Base-by-base conservation (phyloP, 805 yeast species). In the Nakazawaea pomicola region DNA sequence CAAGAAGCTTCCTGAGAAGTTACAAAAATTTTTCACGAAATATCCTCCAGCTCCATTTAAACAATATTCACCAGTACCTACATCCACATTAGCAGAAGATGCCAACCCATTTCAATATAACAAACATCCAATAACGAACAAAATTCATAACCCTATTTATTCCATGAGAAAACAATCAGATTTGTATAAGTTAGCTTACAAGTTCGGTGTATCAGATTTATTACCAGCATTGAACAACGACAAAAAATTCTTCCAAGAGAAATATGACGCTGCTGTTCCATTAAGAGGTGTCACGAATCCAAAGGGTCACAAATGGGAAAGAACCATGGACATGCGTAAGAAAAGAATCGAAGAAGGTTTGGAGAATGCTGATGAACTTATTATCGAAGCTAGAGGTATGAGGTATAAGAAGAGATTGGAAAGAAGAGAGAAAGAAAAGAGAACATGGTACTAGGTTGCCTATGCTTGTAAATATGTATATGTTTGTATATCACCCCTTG, bases 31-130 rank as follows among this genome's bases (percentile, higher is more conserved):
- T 62, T 89, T 90, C 65, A 69, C 76, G 37, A 81, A 77, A 58
- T 86, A 78, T 56, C 97, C 97, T 24, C 96, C 96, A 7, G 65
- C 81, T 17, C 91, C 89, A n/a, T 78, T 77, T 61, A 72, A 74
- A 15, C 58, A 72, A 49, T 90, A 88, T 59, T 68, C 86, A 4
- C 62, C 69, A 2, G 72, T 69, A 47, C 83, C 95, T 38, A 75
- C 85, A 2, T 64, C 76, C 21, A 79, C 85, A 17, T 65, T 64
- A 36, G 90, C 88, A 36, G 71, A 75, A 17, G 74, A 76, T 46
- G 84, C 89, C 51, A 90, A 90, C 61, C 97, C 97, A 40, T 90
- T 90, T 60, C 61, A 87, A 41, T 82, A 95, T 18, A 89, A 87
- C 60, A 83, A 74, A 54, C 89, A 89, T 59, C 88, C 95, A 16